phyloP scores from a whole-genome alignment of 768 basidiomycete genomes.

The Rubroboletus pulcherrimus region DNA sequence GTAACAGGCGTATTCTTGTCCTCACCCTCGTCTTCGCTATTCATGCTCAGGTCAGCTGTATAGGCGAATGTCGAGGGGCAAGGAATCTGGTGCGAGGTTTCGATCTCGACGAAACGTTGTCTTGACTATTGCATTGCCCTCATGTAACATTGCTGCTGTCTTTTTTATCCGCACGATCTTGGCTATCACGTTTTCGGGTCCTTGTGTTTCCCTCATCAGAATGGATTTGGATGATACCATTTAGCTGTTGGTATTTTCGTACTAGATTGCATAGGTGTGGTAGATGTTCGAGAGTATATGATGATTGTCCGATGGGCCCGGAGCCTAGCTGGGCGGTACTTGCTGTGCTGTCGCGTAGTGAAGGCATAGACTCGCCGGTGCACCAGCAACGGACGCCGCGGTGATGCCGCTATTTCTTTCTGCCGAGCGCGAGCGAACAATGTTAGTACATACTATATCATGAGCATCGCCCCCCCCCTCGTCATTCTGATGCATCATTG shows the following conservation, averaged over 20 bases:
- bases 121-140: not conserved
- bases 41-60: not conserved
- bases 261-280: not conserved
- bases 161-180: constrained; percentile 1
- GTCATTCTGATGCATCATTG: not conserved
- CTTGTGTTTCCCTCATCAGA: not conserved
- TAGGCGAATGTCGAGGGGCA: not conserved
- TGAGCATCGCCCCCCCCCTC: not conserved
- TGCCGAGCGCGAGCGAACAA: not conserved
- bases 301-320: not conserved
- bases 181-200: not conserved
- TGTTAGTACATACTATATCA: too few relatives aligned
- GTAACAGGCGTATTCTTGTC: not conserved
- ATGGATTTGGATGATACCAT: constrained; percentile 7
- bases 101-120: not conserved
- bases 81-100: not conserved
- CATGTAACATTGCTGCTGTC: not conserved
- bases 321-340: too few relatives aligned
- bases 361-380: too few relatives aligned
- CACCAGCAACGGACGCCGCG: not conserved
- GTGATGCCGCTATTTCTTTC: not conserved
- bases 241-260: not conserved
- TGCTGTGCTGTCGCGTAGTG: too few relatives aligned
- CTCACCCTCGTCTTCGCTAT: not conserved
- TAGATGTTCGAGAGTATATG: not conserved